phyloP scores from a whole-genome alignment of 176 grass and related monocot genomes.

The Microstegium vimineum region DNA sequence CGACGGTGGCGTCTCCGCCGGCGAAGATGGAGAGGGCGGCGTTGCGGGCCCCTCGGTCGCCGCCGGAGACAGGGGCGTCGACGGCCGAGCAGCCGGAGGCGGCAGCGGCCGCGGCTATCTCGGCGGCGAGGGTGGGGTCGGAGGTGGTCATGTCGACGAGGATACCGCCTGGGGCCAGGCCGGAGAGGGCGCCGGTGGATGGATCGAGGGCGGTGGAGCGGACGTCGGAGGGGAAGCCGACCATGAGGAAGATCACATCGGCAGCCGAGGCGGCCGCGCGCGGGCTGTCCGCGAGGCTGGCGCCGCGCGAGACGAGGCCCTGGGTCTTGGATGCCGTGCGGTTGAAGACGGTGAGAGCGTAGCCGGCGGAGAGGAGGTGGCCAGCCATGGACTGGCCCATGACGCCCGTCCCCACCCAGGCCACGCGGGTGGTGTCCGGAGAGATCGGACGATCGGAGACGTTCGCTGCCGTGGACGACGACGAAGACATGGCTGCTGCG shows the following conservation, averaged over 20 bases:
- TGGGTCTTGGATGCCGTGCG: constrained; percentile 72
- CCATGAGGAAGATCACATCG: constrained; percentile 97
- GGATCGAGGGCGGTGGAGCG: constrained; percentile 65
- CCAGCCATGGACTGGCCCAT: constrained; percentile 94
- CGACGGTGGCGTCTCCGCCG: constrained; percentile 51
- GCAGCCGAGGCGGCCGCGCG: constrained; percentile 43
- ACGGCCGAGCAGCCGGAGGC: constrained; percentile 40
- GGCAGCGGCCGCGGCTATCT: constrained; percentile 51
- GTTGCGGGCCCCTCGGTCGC: constrained; percentile 70
- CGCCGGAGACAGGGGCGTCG: constrained; percentile 76
- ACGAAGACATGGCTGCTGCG: constrained; percentile 46
- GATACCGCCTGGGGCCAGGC: constrained; percentile 66
- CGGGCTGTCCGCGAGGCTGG: constrained; percentile 43
- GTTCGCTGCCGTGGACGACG: constrained; percentile 19
- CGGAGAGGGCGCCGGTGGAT: constrained; percentile 52
- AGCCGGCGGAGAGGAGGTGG: constrained; percentile 80
- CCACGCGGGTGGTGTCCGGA: constrained; percentile 54
- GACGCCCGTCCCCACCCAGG: constrained; percentile 90
- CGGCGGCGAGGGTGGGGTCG: constrained; percentile 66
- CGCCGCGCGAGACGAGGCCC: constrained; percentile 54
- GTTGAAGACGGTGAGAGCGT: constrained; percentile 78
- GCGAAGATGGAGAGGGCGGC: constrained; percentile 82
- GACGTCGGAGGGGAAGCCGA: constrained; percentile 84
- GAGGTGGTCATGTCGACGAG: constrained; percentile 94
- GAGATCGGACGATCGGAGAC: constrained; percentile 19